phyloP scores from a whole-genome alignment of 2,329 filamentous ascomycete genomes.

The Colletotrichum graminicola region DNA sequence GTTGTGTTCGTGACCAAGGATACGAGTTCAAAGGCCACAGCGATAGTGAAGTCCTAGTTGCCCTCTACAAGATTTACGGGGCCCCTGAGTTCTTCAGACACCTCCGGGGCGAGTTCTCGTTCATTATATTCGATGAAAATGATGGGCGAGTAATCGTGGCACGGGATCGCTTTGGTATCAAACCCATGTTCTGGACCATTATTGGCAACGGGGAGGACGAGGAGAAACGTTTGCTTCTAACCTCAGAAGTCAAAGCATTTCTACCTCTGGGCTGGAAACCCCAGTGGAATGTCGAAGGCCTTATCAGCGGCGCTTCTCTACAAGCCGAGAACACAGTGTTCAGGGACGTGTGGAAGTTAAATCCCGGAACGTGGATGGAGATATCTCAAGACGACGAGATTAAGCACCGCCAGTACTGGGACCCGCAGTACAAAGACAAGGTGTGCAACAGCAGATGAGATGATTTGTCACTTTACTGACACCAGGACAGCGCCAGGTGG shows the following conservation, averaged over 20 bases:
- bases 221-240: slow-evolving; percentile 57
- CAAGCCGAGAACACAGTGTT: slow-evolving; percentile 63
- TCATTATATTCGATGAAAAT: slow-evolving; percentile 61
- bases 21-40: slow-evolving; percentile 60
- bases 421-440: slow-evolving; percentile 65
- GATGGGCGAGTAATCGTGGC: slow-evolving; percentile 58
- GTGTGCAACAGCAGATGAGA: slow-evolving; percentile 45
- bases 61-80: slow-evolving; percentile 64
- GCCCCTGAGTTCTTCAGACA: slow-evolving; percentile 51
- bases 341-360: slow-evolving; percentile 58
- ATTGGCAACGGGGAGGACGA: background rate
- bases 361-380: slow-evolving; percentile 59
- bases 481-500: slow-evolving; percentile 47
- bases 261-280: slow-evolving; percentile 63
- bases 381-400: slow-evolving; percentile 52
- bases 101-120: slow-evolving; percentile 66
- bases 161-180: slow-evolving; percentile 68
- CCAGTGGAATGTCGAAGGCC: slow-evolving; percentile 63
- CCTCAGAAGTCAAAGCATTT: slow-evolving; percentile 67
- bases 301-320: slow-evolving; percentile 59
- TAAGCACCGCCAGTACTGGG: slow-evolving; percentile 63
- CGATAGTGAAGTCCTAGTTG: slow-evolving; percentile 66
- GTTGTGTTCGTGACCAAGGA: slow-evolving; percentile 49
- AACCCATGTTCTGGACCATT: slow-evolving; percentile 66
- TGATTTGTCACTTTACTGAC: background rate